Conservation (phyloP, 2,329 filamentous ascomycete species). For the Monilinia vaccinii-corymbosi region DNA sequence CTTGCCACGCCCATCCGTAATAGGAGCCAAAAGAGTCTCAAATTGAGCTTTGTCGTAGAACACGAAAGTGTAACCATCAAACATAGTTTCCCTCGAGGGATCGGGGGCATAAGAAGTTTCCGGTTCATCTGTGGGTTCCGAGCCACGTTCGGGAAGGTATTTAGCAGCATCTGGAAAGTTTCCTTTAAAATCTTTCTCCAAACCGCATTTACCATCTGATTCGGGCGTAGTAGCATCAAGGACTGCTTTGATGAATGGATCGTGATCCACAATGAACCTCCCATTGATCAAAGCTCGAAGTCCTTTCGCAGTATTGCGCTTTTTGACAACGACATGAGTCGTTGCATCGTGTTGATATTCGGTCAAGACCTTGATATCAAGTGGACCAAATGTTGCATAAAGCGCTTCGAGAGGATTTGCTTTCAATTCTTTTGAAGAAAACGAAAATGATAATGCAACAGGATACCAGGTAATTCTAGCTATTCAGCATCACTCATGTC, state of each 20-base stretch:
- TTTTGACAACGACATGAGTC: conserved; percentile 81
- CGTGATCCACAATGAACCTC: conserved; percentile 60
- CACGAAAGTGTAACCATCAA: conserved; percentile 80
- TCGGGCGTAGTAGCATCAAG: conserved; percentile 38
- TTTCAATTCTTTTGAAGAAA: conserved; percentile 61
- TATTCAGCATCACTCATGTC: conserved; percentile 6
- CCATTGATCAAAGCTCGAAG: conserved; percentile 80
- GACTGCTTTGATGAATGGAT: conserved; percentile 65
- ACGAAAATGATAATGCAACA: conserved; percentile 72
- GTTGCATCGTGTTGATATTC: conserved; percentile 64
- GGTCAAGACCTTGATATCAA: conserved; percentile 79
- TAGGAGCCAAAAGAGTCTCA: conserved; percentile 62
- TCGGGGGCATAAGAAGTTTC: conserved; percentile 63
- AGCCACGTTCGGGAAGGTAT: conserved; percentile 64
- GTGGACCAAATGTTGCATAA: conserved; percentile 59
- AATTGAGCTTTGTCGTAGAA: conserved; percentile 73
- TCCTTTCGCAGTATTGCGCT: conserved; percentile 81
- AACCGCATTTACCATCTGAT: conserved; percentile 31
- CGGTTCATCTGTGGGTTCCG: conserved; percentile 62
- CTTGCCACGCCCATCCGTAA: conserved; percentile 77
- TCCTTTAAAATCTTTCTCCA: conserved; percentile 72
- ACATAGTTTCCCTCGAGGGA: conserved; percentile 55
- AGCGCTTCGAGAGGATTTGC: conserved; percentile 54
- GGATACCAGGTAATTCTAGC: conserved; percentile 69
- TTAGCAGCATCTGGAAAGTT: conserved; percentile 69